Evolutionary conservation across 2,329 filamentous ascomycete genomes (phyloP).

Genomic region (Aspergillus transmontanensis): DNA sequence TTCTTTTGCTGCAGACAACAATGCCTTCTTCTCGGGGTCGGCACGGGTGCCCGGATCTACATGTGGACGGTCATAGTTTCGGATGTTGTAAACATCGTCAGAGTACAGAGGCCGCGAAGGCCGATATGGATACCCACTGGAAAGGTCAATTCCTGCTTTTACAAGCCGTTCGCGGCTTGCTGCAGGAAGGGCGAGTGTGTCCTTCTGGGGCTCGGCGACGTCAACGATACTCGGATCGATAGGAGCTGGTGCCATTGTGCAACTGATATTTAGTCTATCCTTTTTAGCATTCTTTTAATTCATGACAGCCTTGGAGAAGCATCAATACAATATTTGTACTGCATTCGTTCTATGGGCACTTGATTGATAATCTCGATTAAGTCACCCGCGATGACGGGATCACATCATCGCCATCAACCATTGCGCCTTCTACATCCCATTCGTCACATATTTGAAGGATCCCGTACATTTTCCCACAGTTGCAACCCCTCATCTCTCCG

Average conservation of each 20-base stretch:
- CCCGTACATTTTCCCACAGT: neutral
- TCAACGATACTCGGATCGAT: conserved; percentile 67
- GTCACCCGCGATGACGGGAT: conserved; percentile 18
- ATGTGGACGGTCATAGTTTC: conserved; percentile 58
- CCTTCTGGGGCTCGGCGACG: conserved; percentile 63
- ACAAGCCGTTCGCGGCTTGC: conserved; percentile 61
- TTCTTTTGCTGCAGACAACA: conserved; percentile 63
- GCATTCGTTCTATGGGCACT: neutral
- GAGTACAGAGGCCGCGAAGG: conserved; percentile 68
- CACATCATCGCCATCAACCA: conserved; percentile 34
- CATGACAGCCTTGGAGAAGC: neutral
- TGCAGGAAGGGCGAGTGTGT: conserved; percentile 64
- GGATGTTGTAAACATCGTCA: conserved; percentile 69
- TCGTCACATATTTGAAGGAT: neutral
- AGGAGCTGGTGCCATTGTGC: conserved; percentile 59
- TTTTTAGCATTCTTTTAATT: neutral
- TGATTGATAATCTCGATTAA: neutral
- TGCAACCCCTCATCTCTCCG: conserved; percentile 10
- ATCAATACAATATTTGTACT: neutral
- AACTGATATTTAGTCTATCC: neutral
- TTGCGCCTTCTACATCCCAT: conserved; percentile 28
- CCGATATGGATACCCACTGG: conserved; percentile 70
- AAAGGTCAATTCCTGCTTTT: conserved; percentile 70
- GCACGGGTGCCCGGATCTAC: conserved; percentile 66
- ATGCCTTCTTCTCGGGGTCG: conserved; percentile 63